Base-by-base conservation (phyloP, 768 basidiomycete genomes). In the Tulasnella calospora region DNA sequence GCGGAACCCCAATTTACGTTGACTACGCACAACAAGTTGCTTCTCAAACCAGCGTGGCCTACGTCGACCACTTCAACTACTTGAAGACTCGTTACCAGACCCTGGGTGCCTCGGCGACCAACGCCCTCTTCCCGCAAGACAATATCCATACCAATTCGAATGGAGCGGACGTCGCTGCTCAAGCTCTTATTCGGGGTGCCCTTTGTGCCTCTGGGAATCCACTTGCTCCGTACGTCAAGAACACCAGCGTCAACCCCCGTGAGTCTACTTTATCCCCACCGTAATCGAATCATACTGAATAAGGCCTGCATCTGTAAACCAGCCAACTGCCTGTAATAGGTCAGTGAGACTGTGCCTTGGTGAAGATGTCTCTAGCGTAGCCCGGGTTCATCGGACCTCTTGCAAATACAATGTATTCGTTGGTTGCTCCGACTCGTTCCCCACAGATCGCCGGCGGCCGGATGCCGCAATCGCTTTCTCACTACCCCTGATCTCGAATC, bases 101-200 rank as follows among this genome's bases (percentile, higher is more conserved):
- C 1, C 13, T 41, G 40, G 73, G 73, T 30, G 73, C 73, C 23
- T 30, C 38, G 19, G n/a, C 35, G 38, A 17, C 21, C 73, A 47
- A 74, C 46, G 46, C 19, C 19, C n/a, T 38, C 38, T 74, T 74
- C 73, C 73, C 73, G 30, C 38, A 74, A 33, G 73, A 74, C 73
- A 40, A 74, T 27, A 74, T 47, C 19, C 73, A 74, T 40, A 74
- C 73, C 40, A 74, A 35, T 19, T 40, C 73, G 35, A 27, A 7
- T 46, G 70, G 70, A 35, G 70, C 70, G 19, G 70, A 71, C 27
- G 70, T 71, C 7, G 70, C 40, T 21, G 70, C 70, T 41, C 70
- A 71, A 71, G 70, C 70, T 71, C 70, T 35, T 41, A 41, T 35
- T 27, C 23, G 30, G 35, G 70, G 70, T 41, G 30, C 27, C 70